These are phyloP conservation scores for Coemansia asiatica DNA, from an alignment of 192 early-diverging fungal species.

Conservation along the genomic window DNA sequence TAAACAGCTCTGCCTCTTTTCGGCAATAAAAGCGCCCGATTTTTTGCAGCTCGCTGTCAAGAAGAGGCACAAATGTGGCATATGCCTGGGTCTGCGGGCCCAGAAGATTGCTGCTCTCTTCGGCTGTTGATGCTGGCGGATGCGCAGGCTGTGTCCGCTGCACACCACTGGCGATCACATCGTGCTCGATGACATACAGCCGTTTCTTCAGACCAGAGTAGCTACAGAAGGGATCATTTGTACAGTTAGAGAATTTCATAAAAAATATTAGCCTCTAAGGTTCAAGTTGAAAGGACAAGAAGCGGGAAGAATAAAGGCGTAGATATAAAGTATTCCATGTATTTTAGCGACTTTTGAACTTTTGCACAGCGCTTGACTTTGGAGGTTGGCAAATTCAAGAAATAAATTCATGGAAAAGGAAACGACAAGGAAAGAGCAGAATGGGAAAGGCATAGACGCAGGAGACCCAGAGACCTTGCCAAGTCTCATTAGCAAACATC, in stretches of 20 bases:
- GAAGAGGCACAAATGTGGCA: conserved; percentile 64
- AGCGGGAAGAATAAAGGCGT: not conserved
- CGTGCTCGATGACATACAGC: conserved; percentile 75
- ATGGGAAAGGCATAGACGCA: too few species aligned
- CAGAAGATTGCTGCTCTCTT: conserved; percentile 35
- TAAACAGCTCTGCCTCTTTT: conserved; percentile 78
- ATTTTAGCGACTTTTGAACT: too few species aligned
- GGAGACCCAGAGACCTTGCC: too few species aligned
- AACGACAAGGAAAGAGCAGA: not conserved
- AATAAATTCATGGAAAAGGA: too few species aligned
- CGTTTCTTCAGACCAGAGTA: conserved; percentile 75
- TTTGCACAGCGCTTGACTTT: too few species aligned
- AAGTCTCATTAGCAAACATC: not conserved
- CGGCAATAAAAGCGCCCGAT: conserved; percentile 79
- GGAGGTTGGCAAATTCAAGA: too few species aligned
- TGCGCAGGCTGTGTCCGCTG: conserved; percentile 4
- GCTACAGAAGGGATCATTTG: conserved; percentile 20
- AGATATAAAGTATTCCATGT: too few species aligned
- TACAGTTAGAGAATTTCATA: not conserved
- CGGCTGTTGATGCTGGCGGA: conserved; percentile 6
- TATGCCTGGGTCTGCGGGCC: conserved; percentile 41
- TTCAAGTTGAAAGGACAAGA: too few species aligned
- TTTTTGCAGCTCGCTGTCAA: conserved; percentile 83
- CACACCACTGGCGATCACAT: conserved; percentile 39
- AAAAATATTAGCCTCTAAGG: not conserved